Evolutionary conservation across 352 stramenopile genomes (phyloP).

Genomic region (Pythium aquatile): DNA sequence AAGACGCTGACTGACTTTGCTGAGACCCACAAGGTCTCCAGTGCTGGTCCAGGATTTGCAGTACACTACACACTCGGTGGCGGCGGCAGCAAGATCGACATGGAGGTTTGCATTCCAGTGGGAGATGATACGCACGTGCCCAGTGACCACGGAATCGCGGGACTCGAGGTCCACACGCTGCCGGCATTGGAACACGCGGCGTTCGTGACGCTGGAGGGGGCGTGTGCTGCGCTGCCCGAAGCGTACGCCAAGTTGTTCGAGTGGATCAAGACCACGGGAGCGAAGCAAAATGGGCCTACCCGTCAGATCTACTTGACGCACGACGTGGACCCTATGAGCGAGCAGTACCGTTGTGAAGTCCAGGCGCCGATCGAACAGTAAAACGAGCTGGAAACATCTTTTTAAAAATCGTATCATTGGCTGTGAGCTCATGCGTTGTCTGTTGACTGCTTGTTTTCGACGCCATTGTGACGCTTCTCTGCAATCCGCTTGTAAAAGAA

Average conservation of each 20-base stretch:
- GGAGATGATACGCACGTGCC: not conserved
- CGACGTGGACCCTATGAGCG: constrained; percentile 11
- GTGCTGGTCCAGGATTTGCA: constrained; percentile 1
- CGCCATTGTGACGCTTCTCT: not conserved
- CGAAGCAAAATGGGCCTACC: not conserved
- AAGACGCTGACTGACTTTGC: constrained; percentile 6
- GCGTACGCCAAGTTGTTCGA: constrained; percentile 3
- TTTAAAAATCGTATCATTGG: no score
- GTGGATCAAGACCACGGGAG: constrained; percentile 4
- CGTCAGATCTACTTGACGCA: constrained; percentile 11
- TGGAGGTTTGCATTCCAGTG: constrained; percentile 13
- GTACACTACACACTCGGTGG: constrained; percentile 10
- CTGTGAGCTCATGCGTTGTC: not conserved
- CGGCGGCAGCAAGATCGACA: constrained; percentile 9
- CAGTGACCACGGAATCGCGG: not conserved
- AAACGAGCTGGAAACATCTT: not conserved
- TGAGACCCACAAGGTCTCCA: not conserved
- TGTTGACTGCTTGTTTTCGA: not conserved
- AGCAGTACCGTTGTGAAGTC: constrained; percentile 8
- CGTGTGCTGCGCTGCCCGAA: not conserved
- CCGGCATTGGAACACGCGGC: not conserved
- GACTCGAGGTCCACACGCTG: constrained; percentile 1
- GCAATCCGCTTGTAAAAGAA: not conserved
- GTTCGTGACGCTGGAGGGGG: constrained; percentile 6
- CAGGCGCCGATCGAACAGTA: not conserved